Base-by-base conservation (phyloP, 257 asterid genomes). In the Solanum chilense region DNA sequence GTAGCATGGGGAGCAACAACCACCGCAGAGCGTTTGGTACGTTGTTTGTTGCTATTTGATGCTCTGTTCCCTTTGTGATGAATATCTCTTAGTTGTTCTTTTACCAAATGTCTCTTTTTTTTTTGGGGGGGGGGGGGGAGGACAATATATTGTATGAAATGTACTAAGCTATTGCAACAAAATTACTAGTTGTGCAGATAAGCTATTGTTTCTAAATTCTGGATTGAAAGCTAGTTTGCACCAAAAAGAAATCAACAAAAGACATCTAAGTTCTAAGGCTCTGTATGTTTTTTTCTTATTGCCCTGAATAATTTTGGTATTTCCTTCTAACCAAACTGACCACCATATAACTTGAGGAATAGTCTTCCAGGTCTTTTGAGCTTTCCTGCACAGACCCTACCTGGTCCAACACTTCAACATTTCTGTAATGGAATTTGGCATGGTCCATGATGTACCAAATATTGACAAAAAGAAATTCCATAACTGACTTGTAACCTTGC, bases 1-100 rank as follows among this genome's bases (percentile, higher is more conserved):
- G 89, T 90, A 70, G 92, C 93, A 87, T 93, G 95, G 94, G 91
- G 91, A 88, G 91, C 97, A 86, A 89, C 89, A 90, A 89, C 78
- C 88, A 47, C 95, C 27, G 92, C 93, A 45, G 98, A 95, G 89
- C 93, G 93, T 92, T 91, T 91, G 98, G 99, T 97, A 94, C 75
- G 94, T 27, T 84, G 77, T 85, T 64, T 60, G 41, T 35, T 52
- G 27, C n/a, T 35, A 44, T 64, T 29, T 73, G 31, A 82, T 85
- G 62, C 14, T 56, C 31, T 85, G 76, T 18, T 56, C 41, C 60
- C 41, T 42, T 71, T 42, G 58, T 44, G 58, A 86, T 71, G 58
- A 15, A 70, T 29, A 18, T 81, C 45, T 81, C 20, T 81, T 81
- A 11, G 69, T 44, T 29, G 21, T 81, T 18, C 60, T 76, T 42